phyloP scores from a whole-genome alignment of 1,284 basidiomycete species.

The Apiotrichum porosum region DNA sequence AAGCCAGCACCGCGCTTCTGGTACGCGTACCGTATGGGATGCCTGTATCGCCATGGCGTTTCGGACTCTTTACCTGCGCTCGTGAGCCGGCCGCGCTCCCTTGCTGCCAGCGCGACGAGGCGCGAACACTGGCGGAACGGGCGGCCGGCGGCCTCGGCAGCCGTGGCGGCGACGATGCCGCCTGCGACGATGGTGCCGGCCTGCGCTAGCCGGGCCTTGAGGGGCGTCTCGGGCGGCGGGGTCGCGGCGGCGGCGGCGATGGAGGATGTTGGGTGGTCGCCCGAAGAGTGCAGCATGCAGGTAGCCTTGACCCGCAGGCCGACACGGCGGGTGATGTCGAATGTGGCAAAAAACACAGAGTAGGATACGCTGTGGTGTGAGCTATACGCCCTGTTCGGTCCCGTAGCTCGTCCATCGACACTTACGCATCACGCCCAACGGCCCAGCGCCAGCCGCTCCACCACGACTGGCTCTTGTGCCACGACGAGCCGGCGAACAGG shows the following conservation, averaged over 20 bases:
- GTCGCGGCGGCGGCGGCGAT: conserved; percentile 4
- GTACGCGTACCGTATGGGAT: conserved; percentile 12
- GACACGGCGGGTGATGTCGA: conserved; percentile 42
- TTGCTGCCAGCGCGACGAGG: conserved; percentile 1
- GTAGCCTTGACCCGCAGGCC: conserved; percentile 43
- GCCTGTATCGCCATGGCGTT: conserved; percentile 1
- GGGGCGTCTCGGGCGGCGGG: conserved; percentile 25
- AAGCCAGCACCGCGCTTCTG: conserved; percentile 24
- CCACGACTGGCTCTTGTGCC: conserved; percentile 37
- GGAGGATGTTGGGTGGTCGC: background rate
- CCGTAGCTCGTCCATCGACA: no score
- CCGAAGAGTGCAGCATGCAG: conserved; percentile 9
- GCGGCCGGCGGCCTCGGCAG: conserved; percentile 38
- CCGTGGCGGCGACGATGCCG: conserved; percentile 38
- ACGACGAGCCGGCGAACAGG: conserved; percentile 33
- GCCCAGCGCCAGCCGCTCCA: conserved; percentile 47
- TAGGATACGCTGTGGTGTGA: no score
- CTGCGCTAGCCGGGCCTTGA: conserved; percentile 42
- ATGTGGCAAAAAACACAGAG: conserved; percentile 47
- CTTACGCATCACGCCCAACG: conserved; percentile 38
- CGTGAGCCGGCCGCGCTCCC: conserved; percentile 5
- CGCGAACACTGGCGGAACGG: conserved; percentile 32
- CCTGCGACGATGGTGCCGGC: conserved; percentile 44
- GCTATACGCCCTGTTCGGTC: no score
- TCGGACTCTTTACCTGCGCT: no score